Evolutionary conservation across 768 basidiomycete genomes (phyloP), one percentile per base, ranked within the genome.

Genomic region (Amanita molliuscula): DNA sequence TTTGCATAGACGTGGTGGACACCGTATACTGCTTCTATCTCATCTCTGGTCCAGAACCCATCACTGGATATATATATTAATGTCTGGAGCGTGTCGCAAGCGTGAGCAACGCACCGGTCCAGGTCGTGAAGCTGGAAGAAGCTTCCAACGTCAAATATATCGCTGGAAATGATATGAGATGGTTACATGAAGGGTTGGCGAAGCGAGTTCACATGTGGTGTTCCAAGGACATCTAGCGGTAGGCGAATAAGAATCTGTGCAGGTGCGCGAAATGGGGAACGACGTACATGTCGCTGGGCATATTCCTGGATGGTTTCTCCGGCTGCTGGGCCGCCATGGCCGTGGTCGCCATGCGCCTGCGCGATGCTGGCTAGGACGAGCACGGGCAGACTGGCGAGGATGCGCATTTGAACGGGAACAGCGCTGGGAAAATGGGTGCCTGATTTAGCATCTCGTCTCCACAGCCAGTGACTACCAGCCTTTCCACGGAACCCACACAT

Each of bases 101-200:
- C 29, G 31, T 9, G 47, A 37, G 35, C 29, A 21, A 60, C 75
- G 55, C 53, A 84, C 85, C 81, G 70, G 67, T 98, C 82, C 51
- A 99, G 72, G 67, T 99, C 95, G 67, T 99, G 95, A 10, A 99
- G 71, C 53, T 87, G 82, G 77, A 96, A 95, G 79, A 99, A 99
- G 63, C 90, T 88, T 57, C 81, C 73, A 37, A 79, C 67, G 59
- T 86, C 92, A 56, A 89, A 95, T 35, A 80, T 78, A 61, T 91
- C 87, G 51, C 90, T 92, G 11, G 1, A 13, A 59, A 16, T 50
- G 11, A 25, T 47, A n/a, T 26, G 44, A 44, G 52, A 53, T 36
- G 11, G 25, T 44, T 20, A 40, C 15, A 44, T 1, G 5, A n/a
- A 16, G 28, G 25, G 43, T 53, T 41, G 6, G 20, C 45, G 20